Conservation (phyloP, 2,329 filamentous ascomycete genomes). For the Sporothrix curviconia region DNA sequence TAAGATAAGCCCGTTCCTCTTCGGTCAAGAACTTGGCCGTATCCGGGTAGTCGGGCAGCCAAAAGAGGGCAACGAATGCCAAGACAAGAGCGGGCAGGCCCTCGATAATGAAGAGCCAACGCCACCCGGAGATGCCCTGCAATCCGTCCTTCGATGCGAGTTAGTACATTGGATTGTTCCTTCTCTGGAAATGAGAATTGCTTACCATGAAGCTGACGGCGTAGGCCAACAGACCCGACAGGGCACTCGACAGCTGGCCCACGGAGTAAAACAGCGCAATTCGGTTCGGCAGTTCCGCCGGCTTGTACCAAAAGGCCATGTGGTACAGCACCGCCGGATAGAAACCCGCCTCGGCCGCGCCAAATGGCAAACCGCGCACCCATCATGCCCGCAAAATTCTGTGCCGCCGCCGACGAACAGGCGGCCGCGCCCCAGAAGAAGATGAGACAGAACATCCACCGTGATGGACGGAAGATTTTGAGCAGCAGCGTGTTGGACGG, state of each 20-base stretch:
- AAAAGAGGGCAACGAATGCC: slow-evolving; percentile 57
- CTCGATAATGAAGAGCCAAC: slow-evolving; percentile 60
- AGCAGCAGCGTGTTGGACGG: slow-evolving; percentile 33
- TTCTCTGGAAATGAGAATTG: too few species aligned
- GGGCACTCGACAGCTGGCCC: slow-evolving; percentile 29
- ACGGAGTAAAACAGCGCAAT: slow-evolving; percentile 34
- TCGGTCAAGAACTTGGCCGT: slow-evolving; percentile 67
- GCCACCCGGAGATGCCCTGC: slow-evolving; percentile 46
- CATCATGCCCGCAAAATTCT: slow-evolving; percentile 33
- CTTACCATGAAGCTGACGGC: slow-evolving; percentile 33
- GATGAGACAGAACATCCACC: slow-evolving; percentile 32
- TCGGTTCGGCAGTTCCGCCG: slow-evolving; percentile 29
- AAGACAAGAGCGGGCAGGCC: slow-evolving; percentile 56
- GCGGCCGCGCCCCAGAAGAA: slow-evolving; percentile 32
- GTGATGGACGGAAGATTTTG: slow-evolving; percentile 29
- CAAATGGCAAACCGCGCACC: slow-evolving; percentile 32
- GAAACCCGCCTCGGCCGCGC: slow-evolving; percentile 31
- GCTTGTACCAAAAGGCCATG: slow-evolving; percentile 35
- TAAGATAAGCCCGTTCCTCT: slow-evolving; percentile 69
- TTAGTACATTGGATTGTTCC: too few species aligned
- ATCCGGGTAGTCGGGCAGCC: slow-evolving; percentile 75
- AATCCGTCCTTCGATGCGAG: too few species aligned
- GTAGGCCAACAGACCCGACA: slow-evolving; percentile 32
- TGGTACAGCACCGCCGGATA: slow-evolving; percentile 32
- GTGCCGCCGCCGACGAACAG: slow-evolving; percentile 29